Evolutionary conservation across 306 rosid genomes (phyloP), one percentile per base, ranked within the genome.

Genomic region (Arachis stenosperma): DNA sequence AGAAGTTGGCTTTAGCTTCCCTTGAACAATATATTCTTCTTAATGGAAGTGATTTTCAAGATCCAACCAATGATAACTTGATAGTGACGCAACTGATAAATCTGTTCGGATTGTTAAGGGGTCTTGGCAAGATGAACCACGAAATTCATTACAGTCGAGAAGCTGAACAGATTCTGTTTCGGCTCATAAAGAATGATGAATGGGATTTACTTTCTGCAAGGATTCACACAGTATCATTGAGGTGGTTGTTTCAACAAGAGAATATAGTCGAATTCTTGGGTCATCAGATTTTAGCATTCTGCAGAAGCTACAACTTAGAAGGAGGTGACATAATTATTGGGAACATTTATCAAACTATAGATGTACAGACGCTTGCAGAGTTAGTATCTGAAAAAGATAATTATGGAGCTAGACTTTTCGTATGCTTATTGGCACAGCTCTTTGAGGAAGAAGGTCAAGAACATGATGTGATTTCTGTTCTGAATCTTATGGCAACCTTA

Each of bases 161-260:
- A 80, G 92, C 95, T 48, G 92, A 94, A 78, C 83, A 79, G 75
- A 83, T 89, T 75, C 44, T 94, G 76, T 84, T 94, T 70, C 86
- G 84, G 75, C 77, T 91, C 71, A 73, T 87, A 79, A 80, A 75
- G 71, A 85, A 78, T 61, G 75, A 66, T 58, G 88, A 80, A 81
- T 94, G 98, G 96, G 86, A 89, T 80, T 79, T 91, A 76, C 86
- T 85, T 81, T 83, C 89, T 57, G 81, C 92, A 69, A 81, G 88
- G 81, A 81, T 89, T 84, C 96, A 91, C 82, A 70, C 78, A 12
- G 75, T 86, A 65, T 83, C 98, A 12, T 78, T 94, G 80, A 86
- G 86, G 74, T 91, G 98, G 98, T 75, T 94, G 86, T 94, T 94
- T 77, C 96, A 89, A 80, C 97, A 94, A 84, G 95, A 91, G 78